phyloP scores from a whole-genome alignment of 2,329 filamentous ascomycete genomes.

The Fusarium sterilihyphosum region DNA sequence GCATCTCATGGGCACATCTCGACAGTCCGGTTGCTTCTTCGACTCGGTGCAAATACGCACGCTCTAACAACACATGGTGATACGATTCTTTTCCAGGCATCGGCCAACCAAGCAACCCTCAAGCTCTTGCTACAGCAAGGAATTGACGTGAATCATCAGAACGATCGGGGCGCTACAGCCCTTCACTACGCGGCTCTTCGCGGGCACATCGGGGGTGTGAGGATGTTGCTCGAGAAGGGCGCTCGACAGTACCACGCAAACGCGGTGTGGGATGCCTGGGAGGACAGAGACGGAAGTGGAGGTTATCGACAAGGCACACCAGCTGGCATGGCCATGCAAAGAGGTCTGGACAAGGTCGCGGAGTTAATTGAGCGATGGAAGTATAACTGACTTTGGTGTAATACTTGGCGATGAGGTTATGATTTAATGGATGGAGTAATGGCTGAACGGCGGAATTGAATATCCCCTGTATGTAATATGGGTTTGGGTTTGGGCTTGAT shows the following conservation, averaged over 20 bases:
- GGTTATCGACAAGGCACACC: constrained; percentile 43
- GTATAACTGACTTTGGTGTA: constrained; percentile 30
- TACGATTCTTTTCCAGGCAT: constrained; percentile 42
- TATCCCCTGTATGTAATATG: constrained; percentile 4
- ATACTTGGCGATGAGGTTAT: constrained; percentile 10
- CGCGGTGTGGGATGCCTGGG: constrained; percentile 43
- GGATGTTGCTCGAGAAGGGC: constrained; percentile 39
- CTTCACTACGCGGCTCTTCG: constrained; percentile 43
- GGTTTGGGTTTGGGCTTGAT: constrained; percentile 7
- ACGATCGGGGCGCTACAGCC: constrained; percentile 43
- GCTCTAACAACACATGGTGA: constrained; percentile 42
- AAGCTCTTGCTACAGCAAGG: constrained; percentile 41
- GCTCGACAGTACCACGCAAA: constrained; percentile 42
- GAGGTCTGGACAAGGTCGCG: constrained; percentile 41
- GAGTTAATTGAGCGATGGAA: constrained; percentile 44
- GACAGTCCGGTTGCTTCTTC: constrained; percentile 40
- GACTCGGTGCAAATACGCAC: constrained; percentile 38
- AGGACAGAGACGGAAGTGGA: constrained; percentile 39
- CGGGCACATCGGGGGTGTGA: constrained; percentile 38
- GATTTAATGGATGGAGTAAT: constrained; percentile 14
- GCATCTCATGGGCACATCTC: constrained; percentile 42
- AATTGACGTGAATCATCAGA: constrained; percentile 42
- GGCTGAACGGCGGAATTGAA: constrained; percentile 23
- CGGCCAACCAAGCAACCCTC: constrained; percentile 40
- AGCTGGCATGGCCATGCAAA: constrained; percentile 43